Evolutionary conservation across 2,329 filamentous ascomycete genomes (phyloP).

Genomic region (Aspergillus calidoustus): DNA sequence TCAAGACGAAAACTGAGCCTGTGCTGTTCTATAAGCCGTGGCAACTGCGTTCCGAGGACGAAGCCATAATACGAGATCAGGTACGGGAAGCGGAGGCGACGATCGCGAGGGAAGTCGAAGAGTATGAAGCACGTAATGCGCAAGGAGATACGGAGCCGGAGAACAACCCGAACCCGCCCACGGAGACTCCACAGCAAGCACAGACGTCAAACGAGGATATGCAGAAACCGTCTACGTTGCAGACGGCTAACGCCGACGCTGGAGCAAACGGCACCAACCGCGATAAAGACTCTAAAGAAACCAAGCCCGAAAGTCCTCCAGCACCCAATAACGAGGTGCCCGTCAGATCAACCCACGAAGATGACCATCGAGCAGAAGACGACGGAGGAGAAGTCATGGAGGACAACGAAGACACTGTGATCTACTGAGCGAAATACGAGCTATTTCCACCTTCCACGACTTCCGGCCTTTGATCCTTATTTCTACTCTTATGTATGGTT

Average conservation of each 20-base stretch:
- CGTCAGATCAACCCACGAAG: constrained; percentile 47
- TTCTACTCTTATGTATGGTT: background rate
- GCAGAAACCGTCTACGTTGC: constrained; percentile 43
- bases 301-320: constrained; percentile 31
- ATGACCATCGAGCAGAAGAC: constrained; percentile 60
- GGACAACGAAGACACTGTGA: constrained; percentile 87
- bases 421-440: constrained; percentile 64
- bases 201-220: constrained; percentile 22
- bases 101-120: constrained; percentile 67
- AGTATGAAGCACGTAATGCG: constrained; percentile 60
- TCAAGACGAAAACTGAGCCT: constrained; percentile 74
- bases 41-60: constrained; percentile 71
- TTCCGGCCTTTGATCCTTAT: background rate
- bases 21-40: constrained; percentile 83
- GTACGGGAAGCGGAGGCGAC: constrained; percentile 65
- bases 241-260: constrained; percentile 44
- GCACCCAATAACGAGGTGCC: constrained; percentile 31
- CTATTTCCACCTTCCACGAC: background rate
- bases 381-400: constrained; percentile 78
- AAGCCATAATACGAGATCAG: constrained; percentile 72
- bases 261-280: constrained; percentile 30
- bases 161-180: constrained; percentile 26
- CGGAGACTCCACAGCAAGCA: constrained; percentile 33
- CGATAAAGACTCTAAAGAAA: constrained; percentile 21
- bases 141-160: constrained; percentile 29